Conservation (phyloP, 139 green algal species). For the Yamagishiella unicocca region DNA sequence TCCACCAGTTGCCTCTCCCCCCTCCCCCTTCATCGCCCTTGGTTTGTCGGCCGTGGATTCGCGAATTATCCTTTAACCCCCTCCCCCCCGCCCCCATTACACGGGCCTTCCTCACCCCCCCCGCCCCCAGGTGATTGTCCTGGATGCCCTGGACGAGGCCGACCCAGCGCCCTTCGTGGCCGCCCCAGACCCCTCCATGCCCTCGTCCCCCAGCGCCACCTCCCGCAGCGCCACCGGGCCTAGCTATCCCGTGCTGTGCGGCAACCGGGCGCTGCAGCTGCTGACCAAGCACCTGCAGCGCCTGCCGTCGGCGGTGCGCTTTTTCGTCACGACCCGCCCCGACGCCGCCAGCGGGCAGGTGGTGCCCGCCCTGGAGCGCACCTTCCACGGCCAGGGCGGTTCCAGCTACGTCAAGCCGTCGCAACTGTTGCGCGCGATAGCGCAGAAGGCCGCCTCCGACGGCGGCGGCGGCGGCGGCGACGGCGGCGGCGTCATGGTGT, state of each 20-base stretch:
- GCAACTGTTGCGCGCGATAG: too few relatives aligned
- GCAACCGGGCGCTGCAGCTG: conserved; percentile 10
- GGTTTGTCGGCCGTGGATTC: too few relatives aligned
- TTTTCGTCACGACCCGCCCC: conserved; percentile 36
- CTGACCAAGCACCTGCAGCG: conserved; percentile 7
- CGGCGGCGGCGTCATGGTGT: conserved; percentile 31
- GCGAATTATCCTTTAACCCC: too few relatives aligned
- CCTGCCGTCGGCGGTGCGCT: conserved; percentile 1
- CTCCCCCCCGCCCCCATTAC: too few relatives aligned
- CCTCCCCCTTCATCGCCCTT: too few relatives aligned
- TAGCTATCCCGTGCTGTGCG: neutral
- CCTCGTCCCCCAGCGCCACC: too few relatives aligned
- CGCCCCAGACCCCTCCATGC: too few relatives aligned
- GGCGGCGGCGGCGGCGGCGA: too few relatives aligned
- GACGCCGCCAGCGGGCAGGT: conserved; percentile 12
- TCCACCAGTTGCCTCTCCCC: neutral
- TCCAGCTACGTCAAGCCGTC: too few relatives aligned
- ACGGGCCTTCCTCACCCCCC: too few relatives aligned
- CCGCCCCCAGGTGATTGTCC: neutral
- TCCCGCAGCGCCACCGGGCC: neutral
- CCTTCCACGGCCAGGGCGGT: neutral
- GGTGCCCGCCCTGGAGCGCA: neutral
- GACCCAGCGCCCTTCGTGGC: neutral
- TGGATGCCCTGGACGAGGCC: conserved; percentile 37
- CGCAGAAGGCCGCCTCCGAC: too few relatives aligned